Conservation (phyloP, 2,329 filamentous ascomycete genomes). For the Ceratocystiopsis sp. region DNA sequence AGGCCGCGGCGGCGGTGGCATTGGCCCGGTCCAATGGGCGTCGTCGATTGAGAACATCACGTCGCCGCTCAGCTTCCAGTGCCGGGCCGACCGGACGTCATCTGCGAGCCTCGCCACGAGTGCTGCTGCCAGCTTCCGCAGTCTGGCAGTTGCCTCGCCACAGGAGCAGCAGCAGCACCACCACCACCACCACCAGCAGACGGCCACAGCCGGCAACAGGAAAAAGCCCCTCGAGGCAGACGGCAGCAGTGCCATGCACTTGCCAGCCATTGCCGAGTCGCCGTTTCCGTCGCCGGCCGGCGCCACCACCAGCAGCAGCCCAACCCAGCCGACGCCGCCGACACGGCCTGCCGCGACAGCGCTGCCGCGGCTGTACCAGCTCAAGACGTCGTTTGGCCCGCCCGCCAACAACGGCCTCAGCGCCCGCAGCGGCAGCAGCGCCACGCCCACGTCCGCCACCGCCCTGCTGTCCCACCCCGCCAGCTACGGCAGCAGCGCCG, state of each 20-base stretch:
- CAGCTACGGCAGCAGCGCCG: not conserved
- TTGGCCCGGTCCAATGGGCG: conserved; percentile 1
- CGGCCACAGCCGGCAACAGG: not conserved
- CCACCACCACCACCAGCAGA: not conserved
- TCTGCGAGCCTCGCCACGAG: no score
- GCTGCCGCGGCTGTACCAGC: conserved; percentile 9
- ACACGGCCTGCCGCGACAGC: not conserved
- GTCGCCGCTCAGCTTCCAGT: conserved; percentile 4
- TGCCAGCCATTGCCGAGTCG: conserved; percentile 11
- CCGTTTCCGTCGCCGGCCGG: conserved; percentile 6
- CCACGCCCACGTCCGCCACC: conserved; percentile 12
- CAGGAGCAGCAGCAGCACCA: not conserved
- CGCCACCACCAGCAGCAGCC: not conserved
- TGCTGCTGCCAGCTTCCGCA: not conserved
- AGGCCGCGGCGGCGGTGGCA: not conserved
- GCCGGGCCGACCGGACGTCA: not conserved
- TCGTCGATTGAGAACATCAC: conserved; percentile 2
- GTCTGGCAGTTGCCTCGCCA: not conserved
- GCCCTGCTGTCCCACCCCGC: conserved; percentile 1
- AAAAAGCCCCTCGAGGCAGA: not conserved
- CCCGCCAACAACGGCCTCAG: not conserved
- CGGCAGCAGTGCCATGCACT: no score
- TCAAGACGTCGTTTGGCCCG: conserved; percentile 12
- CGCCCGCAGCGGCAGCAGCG: not conserved
- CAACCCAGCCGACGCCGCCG: not conserved